A percentile compares a stretch with the other conserved stretches of the same genome.
Conservation (phyloP, 2,329 filamentous ascomycete species). For the Orbilia blumenaviensis region DNA sequence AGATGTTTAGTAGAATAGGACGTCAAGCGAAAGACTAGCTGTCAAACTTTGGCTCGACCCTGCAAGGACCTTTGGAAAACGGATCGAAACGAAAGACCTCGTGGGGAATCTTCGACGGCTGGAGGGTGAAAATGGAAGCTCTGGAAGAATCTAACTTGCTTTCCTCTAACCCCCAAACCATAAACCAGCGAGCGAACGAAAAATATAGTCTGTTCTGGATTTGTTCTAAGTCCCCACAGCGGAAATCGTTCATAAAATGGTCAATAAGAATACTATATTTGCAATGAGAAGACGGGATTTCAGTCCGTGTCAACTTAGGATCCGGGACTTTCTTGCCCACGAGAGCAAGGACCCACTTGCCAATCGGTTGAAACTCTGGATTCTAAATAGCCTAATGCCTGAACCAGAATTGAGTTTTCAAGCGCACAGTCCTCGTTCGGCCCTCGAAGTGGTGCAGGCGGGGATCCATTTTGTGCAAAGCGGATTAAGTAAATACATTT, state of each 20-base stretch:
- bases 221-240: slow-evolving; percentile 39
- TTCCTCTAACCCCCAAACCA: background rate
- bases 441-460: slow-evolving; percentile 37
- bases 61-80: slow-evolving; percentile 20
- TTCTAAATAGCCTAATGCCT: slow-evolving; percentile 53
- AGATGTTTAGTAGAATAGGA: slow-evolving; percentile 1
- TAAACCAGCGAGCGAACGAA: slow-evolving; percentile 26
- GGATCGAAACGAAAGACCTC: slow-evolving; percentile 18
- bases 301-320: slow-evolving; percentile 50
- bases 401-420: slow-evolving; percentile 53
- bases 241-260: slow-evolving; percentile 46
- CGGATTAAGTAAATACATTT: slow-evolving; percentile 35
- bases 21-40: slow-evolving; percentile 18
- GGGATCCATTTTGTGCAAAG: slow-evolving; percentile 40
- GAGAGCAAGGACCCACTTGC: slow-evolving; percentile 45
- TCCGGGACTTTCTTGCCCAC: slow-evolving; percentile 42
- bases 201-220: slow-evolving; percentile 34
- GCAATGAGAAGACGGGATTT: slow-evolving; percentile 44
- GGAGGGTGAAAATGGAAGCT: slow-evolving; percentile 22
- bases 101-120: slow-evolving; percentile 9
- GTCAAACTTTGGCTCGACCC: slow-evolving; percentile 13
- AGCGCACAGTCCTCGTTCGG: slow-evolving; percentile 52
- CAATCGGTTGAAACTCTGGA: slow-evolving; percentile 49
- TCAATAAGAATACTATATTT: slow-evolving; percentile 49
- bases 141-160: slow-evolving; percentile 21